Percentiles rank a stretch among this genome's conserved stretches.
Conservation (phyloP, 2,329 filamentous ascomycete genomes). For the Botrytis medusae region DNA sequence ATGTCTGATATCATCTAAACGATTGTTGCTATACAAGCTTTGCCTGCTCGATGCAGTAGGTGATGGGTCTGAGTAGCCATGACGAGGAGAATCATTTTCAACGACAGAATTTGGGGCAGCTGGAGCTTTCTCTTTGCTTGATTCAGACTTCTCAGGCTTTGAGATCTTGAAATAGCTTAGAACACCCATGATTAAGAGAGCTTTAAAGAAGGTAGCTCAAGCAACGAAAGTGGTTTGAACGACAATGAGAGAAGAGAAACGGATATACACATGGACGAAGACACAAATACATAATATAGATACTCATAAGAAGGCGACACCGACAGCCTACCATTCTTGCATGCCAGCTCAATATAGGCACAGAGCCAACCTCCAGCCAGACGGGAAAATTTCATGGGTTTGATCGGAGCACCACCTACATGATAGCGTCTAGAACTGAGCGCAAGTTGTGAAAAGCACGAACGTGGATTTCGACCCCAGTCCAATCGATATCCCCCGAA, state of each 20-base stretch:
- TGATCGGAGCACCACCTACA: constrained; percentile 5
- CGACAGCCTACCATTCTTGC: constrained; percentile 11
- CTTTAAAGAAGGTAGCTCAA: constrained; percentile 15
- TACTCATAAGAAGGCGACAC: not conserved
- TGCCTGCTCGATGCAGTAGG: constrained; percentile 17
- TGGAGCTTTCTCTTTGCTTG: constrained; percentile 19
- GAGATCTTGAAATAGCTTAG: constrained; percentile 22
- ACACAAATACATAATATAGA: constrained; percentile 19
- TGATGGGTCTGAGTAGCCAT: constrained; percentile 6
- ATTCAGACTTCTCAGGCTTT: constrained; percentile 15
- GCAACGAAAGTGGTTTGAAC: constrained; percentile 20
- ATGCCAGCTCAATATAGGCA: constrained; percentile 13
- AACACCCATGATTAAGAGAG: constrained; percentile 16
- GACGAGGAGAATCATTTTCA: constrained; percentile 10
- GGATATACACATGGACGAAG: constrained; percentile 18
- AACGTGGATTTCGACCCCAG: constrained; percentile 7
- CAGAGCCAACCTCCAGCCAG: not conserved
- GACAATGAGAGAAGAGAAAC: not conserved
- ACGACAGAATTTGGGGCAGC: constrained; percentile 11
- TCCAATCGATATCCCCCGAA: not conserved
- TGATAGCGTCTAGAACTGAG: constrained; percentile 7
- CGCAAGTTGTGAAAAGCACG: constrained; percentile 3
- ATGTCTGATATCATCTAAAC: constrained; percentile 70
- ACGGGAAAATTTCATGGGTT: constrained; percentile 9
- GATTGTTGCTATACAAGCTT: constrained; percentile 20